Base-by-base conservation (phyloP, 805 yeast genomes). In the Myxozyma sirexii region DNA sequence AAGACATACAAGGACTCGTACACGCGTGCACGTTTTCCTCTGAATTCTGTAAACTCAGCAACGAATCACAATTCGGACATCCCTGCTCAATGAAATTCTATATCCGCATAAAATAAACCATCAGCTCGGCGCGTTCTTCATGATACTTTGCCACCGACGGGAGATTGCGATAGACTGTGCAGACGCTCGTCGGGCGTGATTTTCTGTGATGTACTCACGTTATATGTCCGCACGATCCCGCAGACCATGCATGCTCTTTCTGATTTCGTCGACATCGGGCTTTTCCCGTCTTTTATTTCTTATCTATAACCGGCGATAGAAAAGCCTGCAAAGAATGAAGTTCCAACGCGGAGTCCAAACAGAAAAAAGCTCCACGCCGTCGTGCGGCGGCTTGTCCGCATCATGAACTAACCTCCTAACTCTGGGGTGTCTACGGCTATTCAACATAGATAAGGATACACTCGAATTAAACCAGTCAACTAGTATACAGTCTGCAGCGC, bases 171-270 rank as follows among this genome's bases (percentile, higher is more conserved):
- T 4, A 15, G 31, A 24, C 19, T 13, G n/a, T 4, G 13, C 8
- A 43, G 6, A n/a, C n/a, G n/a, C n/a, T n/a, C n/a, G n/a, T n/a
- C n/a, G n/a, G n/a, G n/a, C n/a, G n/a, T n/a, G n/a, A 12, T 29
- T 21, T 13, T 12, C 31, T 6, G n/a, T 12, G 4, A 45, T 10
- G 7, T 10, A 62, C 84, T 47, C 68, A 84, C 88, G 58, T 79
- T 82, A 67, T 87, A 82, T 4, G 96, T 84, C 70, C 90, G 96
- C 56, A 93, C 89, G 56, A 93, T 81, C 3, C 97, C 98, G 75
- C 99, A 93, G 59, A 94, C 82, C 97, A 93, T 89, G 71, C 99
- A 93, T 6, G 98, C 98, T 79, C 99, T 84, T 64, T 91, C 96
- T 8, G 87, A 80, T 76, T 85, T 41, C 7, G 50, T 17, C 29